Evolutionary conservation across 2,329 filamentous ascomycete genomes (phyloP), one percentile per base, ranked within the genome.

Genomic region (Madurella fahalii): DNA sequence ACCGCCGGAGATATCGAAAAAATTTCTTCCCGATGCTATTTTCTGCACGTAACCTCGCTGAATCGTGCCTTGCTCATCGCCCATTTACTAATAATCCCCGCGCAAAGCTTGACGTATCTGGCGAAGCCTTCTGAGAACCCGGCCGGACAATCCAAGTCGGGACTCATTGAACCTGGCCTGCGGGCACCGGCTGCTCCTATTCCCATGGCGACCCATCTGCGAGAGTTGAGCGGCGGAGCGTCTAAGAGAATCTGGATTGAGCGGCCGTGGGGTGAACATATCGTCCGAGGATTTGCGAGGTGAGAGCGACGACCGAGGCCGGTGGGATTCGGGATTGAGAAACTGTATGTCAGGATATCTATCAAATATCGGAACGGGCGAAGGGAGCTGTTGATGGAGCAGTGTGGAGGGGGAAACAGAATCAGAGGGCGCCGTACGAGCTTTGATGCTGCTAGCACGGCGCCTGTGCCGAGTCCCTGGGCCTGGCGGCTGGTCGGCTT

Each of bases 71-170:
- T 11, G 34, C 4, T 9, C 34, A 34, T 32, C 25, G 3, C 13
- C 5, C 8, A 9, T 2, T 13, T 16, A 15, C 9, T 32, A 50
- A 18, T 50, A 13, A 15, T 41, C 47, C 7, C 48, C 55, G 12
- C 52, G 45, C 40, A 58, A 17, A 12, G 48, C 48, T 20, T 49
- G 48, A 13, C 52, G 34, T 49, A 54, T 47, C 20, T 20, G 48
- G n/a, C 44, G 40, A 37, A 58, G 43, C 15, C 30, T 31, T 17
- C 34, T 44, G 5, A 25, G 25, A 8, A 53, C 12, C 18, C 20
- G 34, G 5, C 15, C 37, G 18, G 18, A 2, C 13, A 47, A 3
- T 4, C 37, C 42, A 15, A 7, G 15, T 15, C 15, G 32, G 18
- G 12, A 20, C 18, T 15, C 13, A 13, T 20, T 11, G 25, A 16